Base-by-base conservation (phyloP, 208 protist species). In the Leishmania aethiopica region DNA sequence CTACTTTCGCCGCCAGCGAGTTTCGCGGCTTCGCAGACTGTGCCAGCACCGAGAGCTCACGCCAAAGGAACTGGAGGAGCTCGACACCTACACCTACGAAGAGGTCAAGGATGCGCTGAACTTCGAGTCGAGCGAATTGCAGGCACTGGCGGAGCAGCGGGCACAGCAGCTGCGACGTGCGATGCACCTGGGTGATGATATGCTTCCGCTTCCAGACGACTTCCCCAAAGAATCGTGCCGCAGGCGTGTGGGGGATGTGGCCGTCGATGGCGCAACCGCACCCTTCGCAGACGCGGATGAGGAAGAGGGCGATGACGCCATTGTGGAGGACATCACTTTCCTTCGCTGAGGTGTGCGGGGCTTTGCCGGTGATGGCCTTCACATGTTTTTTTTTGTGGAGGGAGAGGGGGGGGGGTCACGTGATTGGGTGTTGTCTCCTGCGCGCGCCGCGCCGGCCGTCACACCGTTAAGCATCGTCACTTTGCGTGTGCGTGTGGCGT, bases 41-140 rank as follows among this genome's bases (percentile, higher is more conserved):
- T 67, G 81, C 75, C 88, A 90, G 17, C 92, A 94, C 62, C 93
- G 95, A 71, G 91, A 96, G 77, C 86, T 98, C 67, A 95, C 92
- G 2, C 89, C 92, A 47, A 86, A 86, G 45, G 95, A 98, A 80
- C 74, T 91, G 55, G 93, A 98, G 81, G 93, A 98, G 85, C 86
- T 98, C 42, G 95, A 98, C 80, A 90, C 91, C 82, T 96, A 90
- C 86, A 96, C 95, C 40, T 96, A 95, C 82, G 91, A 95, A 64
- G 95, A 97, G 85, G 77, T 98, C 55, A 89, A 94, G 49, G 90
- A 94, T 64, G 88, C 90, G 10, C 86, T 98, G 11, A 85, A 80
- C 53, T 94, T 97, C 72, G 87, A 95, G 73, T 90, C 91, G 69
- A 85, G 88, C 74, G 93, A 96, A 81, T 79, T 97, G 69, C 73